phyloP scores from a whole-genome alignment of 2,329 filamentous ascomycete species.

The Ophiostoma sp. region DNA sequence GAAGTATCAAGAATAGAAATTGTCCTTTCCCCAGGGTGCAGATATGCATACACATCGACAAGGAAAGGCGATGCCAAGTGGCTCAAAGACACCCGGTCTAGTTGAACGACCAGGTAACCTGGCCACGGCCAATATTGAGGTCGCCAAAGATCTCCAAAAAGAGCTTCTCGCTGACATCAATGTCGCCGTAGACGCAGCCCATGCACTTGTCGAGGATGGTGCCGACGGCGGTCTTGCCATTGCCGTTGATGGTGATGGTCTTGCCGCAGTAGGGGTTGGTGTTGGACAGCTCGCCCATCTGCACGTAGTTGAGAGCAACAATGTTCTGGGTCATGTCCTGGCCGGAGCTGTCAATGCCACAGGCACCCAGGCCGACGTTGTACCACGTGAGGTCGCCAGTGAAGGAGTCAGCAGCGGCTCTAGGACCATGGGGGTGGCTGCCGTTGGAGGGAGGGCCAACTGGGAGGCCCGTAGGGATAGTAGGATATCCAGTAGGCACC shows the following conservation, averaged over 20 bases:
- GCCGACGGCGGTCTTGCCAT: slow-evolving; percentile 52
- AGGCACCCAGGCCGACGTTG: slow-evolving; percentile 61
- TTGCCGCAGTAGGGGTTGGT: slow-evolving; percentile 65
- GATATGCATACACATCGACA: neutral
- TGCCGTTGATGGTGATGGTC: slow-evolving; percentile 57
- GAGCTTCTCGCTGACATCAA: slow-evolving; percentile 44
- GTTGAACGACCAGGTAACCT: slow-evolving; percentile 34
- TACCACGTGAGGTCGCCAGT: slow-evolving; percentile 71
- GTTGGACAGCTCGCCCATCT: slow-evolving; percentile 63
- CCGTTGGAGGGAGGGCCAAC: neutral
- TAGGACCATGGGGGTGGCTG: neutral
- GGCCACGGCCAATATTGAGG: slow-evolving; percentile 33
- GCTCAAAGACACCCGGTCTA: slow-evolving; percentile 22
- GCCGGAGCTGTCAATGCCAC: slow-evolving; percentile 58
- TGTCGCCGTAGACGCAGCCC: slow-evolving; percentile 52
- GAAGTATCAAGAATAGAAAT: neutral
- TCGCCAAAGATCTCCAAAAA: slow-evolving; percentile 50
- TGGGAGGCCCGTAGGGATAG: neutral
- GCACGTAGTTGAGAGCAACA: slow-evolving; percentile 59
- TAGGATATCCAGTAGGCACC: too few species aligned
- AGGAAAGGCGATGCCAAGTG: neutral
- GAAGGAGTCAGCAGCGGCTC: slow-evolving; percentile 34
- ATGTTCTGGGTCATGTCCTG: slow-evolving; percentile 52
- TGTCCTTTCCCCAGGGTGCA: too few species aligned
- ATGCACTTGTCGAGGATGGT: slow-evolving; percentile 70